Evolutionary conservation across 2,329 filamentous ascomycete species (phyloP).

Genomic region (Claviceps sp.): DNA sequence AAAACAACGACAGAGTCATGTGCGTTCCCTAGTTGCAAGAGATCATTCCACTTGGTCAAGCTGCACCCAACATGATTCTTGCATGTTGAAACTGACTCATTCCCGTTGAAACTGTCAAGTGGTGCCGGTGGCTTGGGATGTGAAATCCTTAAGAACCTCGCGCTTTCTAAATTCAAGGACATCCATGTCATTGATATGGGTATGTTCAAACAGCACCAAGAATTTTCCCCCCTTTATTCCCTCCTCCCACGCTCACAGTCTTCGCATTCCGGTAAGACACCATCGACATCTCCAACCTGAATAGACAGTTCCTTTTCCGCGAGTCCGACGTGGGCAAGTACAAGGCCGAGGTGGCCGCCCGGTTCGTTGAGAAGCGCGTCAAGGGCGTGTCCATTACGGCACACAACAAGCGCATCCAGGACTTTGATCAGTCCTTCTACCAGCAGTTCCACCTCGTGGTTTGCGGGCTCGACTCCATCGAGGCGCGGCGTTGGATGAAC

Average conservation of each 20-base stretch:
- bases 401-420: constrained; percentile 89
- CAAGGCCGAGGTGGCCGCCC: constrained; percentile 86
- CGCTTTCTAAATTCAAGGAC: constrained; percentile 86
- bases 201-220: constrained; percentile 22
- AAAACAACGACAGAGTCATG: constrained; percentile 31
- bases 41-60: no score
- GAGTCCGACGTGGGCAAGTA: constrained; percentile 80
- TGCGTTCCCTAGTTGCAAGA: constrained; percentile 17
- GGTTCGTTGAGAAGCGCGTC: constrained; percentile 80
- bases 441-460: constrained; percentile 92
- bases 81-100: neutral
- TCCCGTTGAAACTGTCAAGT: constrained; percentile 31
- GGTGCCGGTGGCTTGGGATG: constrained; percentile 90
- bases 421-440: constrained; percentile 93
- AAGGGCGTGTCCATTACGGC: constrained; percentile 86
- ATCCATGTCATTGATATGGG: constrained; percentile 99
- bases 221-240: neutral
- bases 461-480: constrained; percentile 91
- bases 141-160: constrained; percentile 92
- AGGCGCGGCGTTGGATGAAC: constrained; percentile 98
- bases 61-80: no score
- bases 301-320: constrained; percentile 93
- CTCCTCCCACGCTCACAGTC: neutral
- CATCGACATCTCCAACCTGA: constrained; percentile 96
- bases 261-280: constrained; percentile 49